Conservation (phyloP, 306 rosid genomes). For the Geum urbanum region DNA sequence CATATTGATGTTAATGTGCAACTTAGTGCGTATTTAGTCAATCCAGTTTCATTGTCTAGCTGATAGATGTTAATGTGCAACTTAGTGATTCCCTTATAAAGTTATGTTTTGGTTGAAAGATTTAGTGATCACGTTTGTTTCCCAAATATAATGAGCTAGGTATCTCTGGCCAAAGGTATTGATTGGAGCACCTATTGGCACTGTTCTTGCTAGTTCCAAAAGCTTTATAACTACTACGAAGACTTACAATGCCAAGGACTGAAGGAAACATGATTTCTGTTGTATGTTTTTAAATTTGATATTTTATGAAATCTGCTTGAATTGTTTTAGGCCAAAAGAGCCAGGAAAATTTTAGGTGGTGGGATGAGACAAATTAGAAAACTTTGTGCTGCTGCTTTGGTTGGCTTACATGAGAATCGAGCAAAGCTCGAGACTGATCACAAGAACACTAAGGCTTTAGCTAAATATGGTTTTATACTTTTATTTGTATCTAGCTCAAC, state of each 20-base stretch:
- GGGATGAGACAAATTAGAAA: slow-evolving; percentile 99
- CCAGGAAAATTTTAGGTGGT: slow-evolving; percentile 86
- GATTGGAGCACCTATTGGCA: slow-evolving; percentile 96
- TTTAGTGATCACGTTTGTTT: not conserved
- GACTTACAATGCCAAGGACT: not conserved
- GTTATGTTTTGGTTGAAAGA: no score
- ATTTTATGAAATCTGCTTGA: not conserved
- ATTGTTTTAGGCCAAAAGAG: slow-evolving; percentile 68
- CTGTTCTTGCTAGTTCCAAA: slow-evolving; percentile 70
- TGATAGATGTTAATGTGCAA: not conserved
- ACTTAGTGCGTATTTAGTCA: no score
- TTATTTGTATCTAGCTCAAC: no score
- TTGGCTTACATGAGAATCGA: slow-evolving; percentile 60
- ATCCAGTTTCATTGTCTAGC: no score
- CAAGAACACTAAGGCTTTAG: no score
- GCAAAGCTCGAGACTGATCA: no score
- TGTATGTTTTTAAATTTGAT: not conserved
- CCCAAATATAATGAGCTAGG: slow-evolving; percentile 37
- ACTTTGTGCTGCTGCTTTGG: no score
- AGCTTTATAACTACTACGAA: slow-evolving; percentile 50
- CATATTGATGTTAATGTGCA: not conserved
- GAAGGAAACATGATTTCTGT: slow-evolving; percentile 2
- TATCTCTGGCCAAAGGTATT: slow-evolving; percentile 87
- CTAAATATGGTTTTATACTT: no score
- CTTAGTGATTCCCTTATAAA: not conserved